Base-by-base conservation (phyloP, 2,329 filamentous ascomycete species). In the Mycogone perniciosa region DNA sequence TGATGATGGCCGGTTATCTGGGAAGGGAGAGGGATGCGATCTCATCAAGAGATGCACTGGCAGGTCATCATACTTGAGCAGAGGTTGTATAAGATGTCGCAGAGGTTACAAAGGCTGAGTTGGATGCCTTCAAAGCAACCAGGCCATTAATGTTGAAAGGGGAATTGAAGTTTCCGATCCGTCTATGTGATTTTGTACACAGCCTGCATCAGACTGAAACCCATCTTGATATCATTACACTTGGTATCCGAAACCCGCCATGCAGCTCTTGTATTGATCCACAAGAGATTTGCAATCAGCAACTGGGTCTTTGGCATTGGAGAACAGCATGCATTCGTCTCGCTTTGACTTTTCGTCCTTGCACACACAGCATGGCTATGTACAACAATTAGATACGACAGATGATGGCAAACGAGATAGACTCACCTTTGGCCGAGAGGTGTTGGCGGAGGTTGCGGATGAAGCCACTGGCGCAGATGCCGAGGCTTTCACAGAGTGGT, bases 301-400 rank as follows among this genome's bases (percentile, higher is more conserved):
- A 62, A 88, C 81, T 37, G 93, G 89, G 65, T 96, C 86, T 64
- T 85, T 79, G 54, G 88, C 79, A 56, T 82, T 90, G 50, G 89
- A 95, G 76, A 97, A 96, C 51, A 99, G 87, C 92, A 99, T 97
- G 77, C 93, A 99, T 72, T 99, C 91, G 74, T 99, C 93, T 57
- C 93, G 89, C 60, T 80, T 80, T 37, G 88, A 78, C 71, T 99
- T 99, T 71, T 99, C 90, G 41, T 93, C 83, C 67, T 91, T 96
- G 82, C 93, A 99, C 31, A 97, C 93, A 68, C 93, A 97, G 80
- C 93, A 97, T 40, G 92, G 92, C 89, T 96, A 63, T 53, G 26
- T 26, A 48, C 44, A n/a, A 37, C 2, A 13, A 11, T 2, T 6
- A n/a, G 5, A 8, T 38, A 10, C 8, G 30, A 29, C 8, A 11